Percentiles rank a stretch among this genome's conserved stretches.
Evolutionary conservation across 257 asterid genomes (phyloP).

Genomic region (Primulina tabacum): DNA sequence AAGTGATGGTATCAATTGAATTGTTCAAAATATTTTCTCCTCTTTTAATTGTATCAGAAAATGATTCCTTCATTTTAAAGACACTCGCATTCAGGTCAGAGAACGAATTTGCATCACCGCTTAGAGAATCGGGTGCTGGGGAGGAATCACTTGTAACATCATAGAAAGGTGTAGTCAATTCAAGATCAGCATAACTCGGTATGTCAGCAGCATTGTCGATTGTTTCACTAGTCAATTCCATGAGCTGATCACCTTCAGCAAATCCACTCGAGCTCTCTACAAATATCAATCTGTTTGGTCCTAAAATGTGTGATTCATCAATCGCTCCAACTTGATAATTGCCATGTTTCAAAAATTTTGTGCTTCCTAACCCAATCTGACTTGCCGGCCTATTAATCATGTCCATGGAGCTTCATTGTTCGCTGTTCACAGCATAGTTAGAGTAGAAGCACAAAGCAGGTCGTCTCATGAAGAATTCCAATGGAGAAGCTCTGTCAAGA

Average conservation of each 20-base stretch:
- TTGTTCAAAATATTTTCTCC: conserved; percentile 47
- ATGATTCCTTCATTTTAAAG: conserved; percentile 30
- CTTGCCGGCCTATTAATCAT: conserved; percentile 20
- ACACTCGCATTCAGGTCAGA: conserved; percentile 39
- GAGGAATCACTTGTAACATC: conserved; percentile 35
- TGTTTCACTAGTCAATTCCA: conserved; percentile 28
- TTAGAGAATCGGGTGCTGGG: conserved; percentile 33
- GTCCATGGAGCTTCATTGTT: conserved; percentile 26
- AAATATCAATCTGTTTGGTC: conserved; percentile 33
- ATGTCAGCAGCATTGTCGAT: conserved; percentile 24
- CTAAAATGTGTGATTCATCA: conserved; percentile 27
- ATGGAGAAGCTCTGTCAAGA: conserved; percentile 25
- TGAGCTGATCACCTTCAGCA: conserved; percentile 37
- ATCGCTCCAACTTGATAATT: conserved; percentile 22
- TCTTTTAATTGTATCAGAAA: conserved; percentile 37
- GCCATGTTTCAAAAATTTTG: conserved; percentile 20
- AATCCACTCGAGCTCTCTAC: conserved; percentile 39
- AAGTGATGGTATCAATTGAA: conserved; percentile 45
- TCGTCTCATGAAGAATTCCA: conserved; percentile 29
- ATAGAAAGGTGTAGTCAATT: conserved; percentile 17
- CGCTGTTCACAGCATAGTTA: conserved; percentile 29
- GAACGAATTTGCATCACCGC: conserved; percentile 35
- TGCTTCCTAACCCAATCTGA: conserved; percentile 23
- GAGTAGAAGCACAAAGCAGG: conserved; percentile 37
- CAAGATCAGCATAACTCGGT: conserved; percentile 29